Evolutionary conservation across 768 basidiomycete genomes (phyloP).

Genomic region (Rickenella mellea): DNA sequence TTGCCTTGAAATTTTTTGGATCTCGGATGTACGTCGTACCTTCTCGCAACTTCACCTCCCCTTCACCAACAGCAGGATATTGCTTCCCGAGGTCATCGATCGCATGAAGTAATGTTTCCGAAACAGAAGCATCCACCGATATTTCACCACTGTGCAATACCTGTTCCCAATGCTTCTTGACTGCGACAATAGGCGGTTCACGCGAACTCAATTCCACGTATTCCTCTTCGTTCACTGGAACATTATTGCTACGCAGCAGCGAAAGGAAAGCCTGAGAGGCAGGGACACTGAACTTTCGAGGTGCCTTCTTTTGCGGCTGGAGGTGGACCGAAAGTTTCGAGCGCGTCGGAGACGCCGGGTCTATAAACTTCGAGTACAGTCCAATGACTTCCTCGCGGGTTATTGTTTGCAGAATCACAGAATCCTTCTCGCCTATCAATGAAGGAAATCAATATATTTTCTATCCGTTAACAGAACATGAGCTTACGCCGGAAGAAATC

Average conservation of each 20-base stretch:
- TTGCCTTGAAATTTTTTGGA: conserved; percentile 52
- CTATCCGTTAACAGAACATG: neutral
- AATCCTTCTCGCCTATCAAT: conserved; percentile 60
- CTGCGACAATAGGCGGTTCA: conserved; percentile 49
- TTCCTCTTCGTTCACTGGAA: conserved; percentile 39
- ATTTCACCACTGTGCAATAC: conserved; percentile 26
- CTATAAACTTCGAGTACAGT: conserved; percentile 60
- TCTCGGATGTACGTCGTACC: conserved; percentile 59
- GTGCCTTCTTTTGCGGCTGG: conserved; percentile 55
- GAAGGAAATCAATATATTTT: neutral
- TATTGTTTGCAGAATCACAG: conserved; percentile 48
- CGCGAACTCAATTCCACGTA: conserved; percentile 41
- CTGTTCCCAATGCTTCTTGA: conserved; percentile 53
- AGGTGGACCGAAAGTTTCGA: conserved; percentile 82
- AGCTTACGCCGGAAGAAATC: conserved; percentile 81
- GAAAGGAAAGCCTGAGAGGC: conserved; percentile 56
- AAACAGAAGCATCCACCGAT: conserved; percentile 30
- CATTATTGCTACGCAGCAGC: conserved; percentile 35
- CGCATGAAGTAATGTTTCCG: conserved; percentile 35
- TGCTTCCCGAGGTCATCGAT: conserved; percentile 49
- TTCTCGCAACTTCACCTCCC: conserved; percentile 31
- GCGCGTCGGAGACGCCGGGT: conserved; percentile 58
- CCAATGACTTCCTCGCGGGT: conserved; percentile 67
- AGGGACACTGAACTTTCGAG: conserved; percentile 51
- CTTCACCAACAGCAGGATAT: conserved; percentile 47